Conservation (phyloP, 2,329 filamentous ascomycete genomes). For the Pleoardoris graminearum region DNA sequence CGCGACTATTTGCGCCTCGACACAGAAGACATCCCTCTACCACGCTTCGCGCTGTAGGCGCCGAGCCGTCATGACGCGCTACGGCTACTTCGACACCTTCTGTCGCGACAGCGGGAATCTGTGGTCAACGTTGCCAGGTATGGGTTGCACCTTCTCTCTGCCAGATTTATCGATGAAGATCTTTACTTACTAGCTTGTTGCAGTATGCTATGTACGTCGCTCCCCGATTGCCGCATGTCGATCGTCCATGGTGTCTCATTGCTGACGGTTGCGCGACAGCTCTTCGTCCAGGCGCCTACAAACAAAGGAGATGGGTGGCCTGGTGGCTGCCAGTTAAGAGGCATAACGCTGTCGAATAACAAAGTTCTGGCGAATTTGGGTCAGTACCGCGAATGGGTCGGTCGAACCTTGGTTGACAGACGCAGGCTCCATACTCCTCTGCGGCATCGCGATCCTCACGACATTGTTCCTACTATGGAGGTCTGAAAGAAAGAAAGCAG, state of each 20-base stretch:
- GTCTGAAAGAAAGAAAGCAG: slow-evolving; percentile 88
- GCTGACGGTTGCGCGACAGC: slow-evolving; percentile 52
- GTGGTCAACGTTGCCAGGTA: slow-evolving; percentile 47
- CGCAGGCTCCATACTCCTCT: slow-evolving; percentile 83
- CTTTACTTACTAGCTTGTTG: slow-evolving; percentile 23
- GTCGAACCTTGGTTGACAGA: slow-evolving; percentile 29
- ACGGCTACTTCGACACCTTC: slow-evolving; percentile 50
- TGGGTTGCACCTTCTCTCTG: slow-evolving; percentile 12
- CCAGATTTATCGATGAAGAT: slow-evolving; percentile 18
- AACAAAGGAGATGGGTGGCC: slow-evolving; percentile 62
- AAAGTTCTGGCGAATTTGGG: slow-evolving; percentile 80
- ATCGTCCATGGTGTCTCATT: slow-evolving; percentile 16
- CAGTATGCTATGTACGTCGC: slow-evolving; percentile 55
- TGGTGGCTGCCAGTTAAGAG: slow-evolving; percentile 72
- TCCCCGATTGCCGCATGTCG: slow-evolving; percentile 7
- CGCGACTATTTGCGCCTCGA: neutral
- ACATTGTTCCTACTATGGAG: slow-evolving; percentile 71
- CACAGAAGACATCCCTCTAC: slow-evolving; percentile 6
- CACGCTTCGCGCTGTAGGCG: slow-evolving; percentile 30
- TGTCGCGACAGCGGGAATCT: slow-evolving; percentile 54
- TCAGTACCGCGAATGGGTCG: slow-evolving; percentile 48
- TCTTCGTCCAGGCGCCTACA: slow-evolving; percentile 64
- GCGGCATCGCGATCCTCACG: slow-evolving; percentile 72
- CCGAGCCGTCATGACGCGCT: slow-evolving; percentile 35
- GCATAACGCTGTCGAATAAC: slow-evolving; percentile 69